phyloP scores from a whole-genome alignment of 352 stramenopile genomes.

The Globisporangium rhizosaccharum region DNA sequence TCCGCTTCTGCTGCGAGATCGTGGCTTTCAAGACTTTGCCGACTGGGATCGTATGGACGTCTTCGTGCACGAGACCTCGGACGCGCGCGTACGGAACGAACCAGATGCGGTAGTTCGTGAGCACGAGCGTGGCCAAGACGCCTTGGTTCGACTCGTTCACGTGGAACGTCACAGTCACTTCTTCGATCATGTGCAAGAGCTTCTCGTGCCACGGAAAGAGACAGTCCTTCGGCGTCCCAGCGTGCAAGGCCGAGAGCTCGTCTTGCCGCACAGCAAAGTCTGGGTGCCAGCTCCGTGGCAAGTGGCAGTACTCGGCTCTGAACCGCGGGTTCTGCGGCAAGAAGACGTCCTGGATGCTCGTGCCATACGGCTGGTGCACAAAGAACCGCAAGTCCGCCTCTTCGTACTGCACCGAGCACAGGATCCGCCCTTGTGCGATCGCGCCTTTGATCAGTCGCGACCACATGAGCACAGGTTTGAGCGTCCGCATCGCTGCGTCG shows the following conservation, averaged over 20 bases:
- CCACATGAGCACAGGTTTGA: conserved; percentile 68
- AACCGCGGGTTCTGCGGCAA: conserved; percentile 79
- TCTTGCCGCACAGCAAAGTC: conserved; percentile 56
- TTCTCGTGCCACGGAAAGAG: conserved; percentile 83
- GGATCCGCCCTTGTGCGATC: conserved; percentile 47
- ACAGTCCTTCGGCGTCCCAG: conserved; percentile 59
- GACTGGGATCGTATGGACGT: conserved; percentile 76
- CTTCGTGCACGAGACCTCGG: conserved; percentile 68
- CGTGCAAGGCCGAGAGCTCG: conserved; percentile 63
- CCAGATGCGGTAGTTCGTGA: conserved; percentile 84
- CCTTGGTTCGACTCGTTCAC: conserved; percentile 84
- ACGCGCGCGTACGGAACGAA: conserved; percentile 79
- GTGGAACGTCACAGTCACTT: conserved; percentile 85
- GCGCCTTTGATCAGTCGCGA: conserved; percentile 62
- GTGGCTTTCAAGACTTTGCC: conserved; percentile 76
- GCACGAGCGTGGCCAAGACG: conserved; percentile 68
- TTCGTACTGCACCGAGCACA: conserved; percentile 75
- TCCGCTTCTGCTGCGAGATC: conserved; percentile 77
- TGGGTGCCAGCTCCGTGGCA: conserved; percentile 78
- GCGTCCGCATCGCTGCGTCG: conserved; percentile 3
- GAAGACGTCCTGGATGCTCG: conserved; percentile 73
- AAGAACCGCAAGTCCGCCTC: conserved; percentile 58
- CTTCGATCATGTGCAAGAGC: conserved; percentile 80
- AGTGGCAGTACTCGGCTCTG: conserved; percentile 64
- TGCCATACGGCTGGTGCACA: conserved; percentile 66